Percentiles rank a stretch among this genome's conserved stretches.
phyloP scores from a whole-genome alignment of 768 basidiomycete species.

The Tylopilus rubrobrunneus region DNA sequence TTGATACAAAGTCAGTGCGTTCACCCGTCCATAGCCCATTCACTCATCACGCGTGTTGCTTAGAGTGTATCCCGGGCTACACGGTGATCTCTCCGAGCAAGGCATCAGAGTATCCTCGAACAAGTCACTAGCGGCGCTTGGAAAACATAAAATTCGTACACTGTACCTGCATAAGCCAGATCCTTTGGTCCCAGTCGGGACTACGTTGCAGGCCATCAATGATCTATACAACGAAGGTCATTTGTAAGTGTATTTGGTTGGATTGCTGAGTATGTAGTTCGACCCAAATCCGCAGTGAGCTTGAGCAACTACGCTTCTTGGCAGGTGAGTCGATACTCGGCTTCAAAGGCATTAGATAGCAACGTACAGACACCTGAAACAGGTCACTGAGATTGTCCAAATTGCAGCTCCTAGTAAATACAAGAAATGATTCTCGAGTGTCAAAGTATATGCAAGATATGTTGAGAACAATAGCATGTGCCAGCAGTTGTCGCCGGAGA shows the following conservation, averaged over 20 bases:
- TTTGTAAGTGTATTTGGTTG: constrained; percentile 34
- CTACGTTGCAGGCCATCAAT: constrained; percentile 43
- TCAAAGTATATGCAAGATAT: too few species aligned
- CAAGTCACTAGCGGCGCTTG: constrained; percentile 9
- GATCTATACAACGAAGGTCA: constrained; percentile 48
- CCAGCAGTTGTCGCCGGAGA: too few species aligned
- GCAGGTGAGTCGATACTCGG: constrained; percentile 25
- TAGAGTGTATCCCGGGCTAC: constrained; percentile 8
- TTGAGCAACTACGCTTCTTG: constrained; percentile 25
- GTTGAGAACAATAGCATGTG: too few species aligned
- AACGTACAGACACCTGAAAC: not conserved
- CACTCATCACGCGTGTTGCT: not conserved
- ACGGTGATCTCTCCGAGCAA: constrained; percentile 6
- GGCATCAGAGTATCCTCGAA: constrained; percentile 13
- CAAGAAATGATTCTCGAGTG: too few species aligned
- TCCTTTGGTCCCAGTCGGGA: constrained; percentile 40
- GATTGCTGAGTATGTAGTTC: not conserved
- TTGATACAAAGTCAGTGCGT: constrained; percentile 17
- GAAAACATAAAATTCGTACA: constrained; percentile 11
- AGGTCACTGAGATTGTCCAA: constrained; percentile 43
- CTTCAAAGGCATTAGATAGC: not conserved
- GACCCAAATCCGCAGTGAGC: constrained; percentile 2
- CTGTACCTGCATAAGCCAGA: constrained; percentile 46
- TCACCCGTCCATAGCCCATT: not conserved
- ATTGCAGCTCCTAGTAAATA: too few species aligned